These are phyloP conservation scores for Ceratobasidium sp. DNA, from an alignment of 1,284 basidiomycete genomes.

Conservation along the genomic window DNA sequence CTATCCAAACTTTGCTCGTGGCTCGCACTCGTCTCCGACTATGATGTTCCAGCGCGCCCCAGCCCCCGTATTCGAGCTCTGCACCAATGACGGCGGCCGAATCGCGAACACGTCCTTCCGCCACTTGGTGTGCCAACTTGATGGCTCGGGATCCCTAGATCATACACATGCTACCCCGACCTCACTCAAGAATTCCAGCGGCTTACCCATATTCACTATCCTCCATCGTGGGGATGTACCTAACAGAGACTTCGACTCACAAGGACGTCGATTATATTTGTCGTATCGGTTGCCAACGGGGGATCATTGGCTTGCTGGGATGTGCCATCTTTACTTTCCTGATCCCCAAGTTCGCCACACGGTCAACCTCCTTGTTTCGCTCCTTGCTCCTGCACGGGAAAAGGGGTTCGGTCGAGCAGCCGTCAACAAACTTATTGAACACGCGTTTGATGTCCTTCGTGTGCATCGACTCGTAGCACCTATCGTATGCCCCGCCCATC, in stretches of 20 bases:
- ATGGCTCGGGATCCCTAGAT: neutral
- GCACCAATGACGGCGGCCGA: neutral
- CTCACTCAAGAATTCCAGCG: neutral
- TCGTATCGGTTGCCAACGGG: neutral
- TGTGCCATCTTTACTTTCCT: constrained; percentile 9
- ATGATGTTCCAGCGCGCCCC: too few species aligned
- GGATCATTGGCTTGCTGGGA: neutral
- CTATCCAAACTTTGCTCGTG: too few species aligned
- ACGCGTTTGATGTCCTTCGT: constrained; percentile 16
- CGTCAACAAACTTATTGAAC: neutral
- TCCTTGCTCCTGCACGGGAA: neutral
- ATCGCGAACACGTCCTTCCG: too few species aligned
- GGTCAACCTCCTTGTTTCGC: neutral
- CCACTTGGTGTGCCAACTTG: too few species aligned
- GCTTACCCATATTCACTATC: neutral
- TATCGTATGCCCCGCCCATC: constrained; percentile 5
- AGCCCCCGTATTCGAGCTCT: neutral
- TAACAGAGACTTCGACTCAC: neutral
- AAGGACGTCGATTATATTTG: neutral
- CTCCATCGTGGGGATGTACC: neutral
- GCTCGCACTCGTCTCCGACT: too few species aligned
- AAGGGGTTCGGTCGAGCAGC: neutral
- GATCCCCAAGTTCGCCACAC: neutral
- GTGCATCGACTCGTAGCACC: constrained; percentile 4
- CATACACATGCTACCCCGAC: neutral